Percentiles rank a stretch among this genome's conserved stretches.
These are phyloP conservation scores for Bacterosira constricta DNA, from an alignment of 108 stramenopile genomes.

Conservation along the genomic window DNA sequence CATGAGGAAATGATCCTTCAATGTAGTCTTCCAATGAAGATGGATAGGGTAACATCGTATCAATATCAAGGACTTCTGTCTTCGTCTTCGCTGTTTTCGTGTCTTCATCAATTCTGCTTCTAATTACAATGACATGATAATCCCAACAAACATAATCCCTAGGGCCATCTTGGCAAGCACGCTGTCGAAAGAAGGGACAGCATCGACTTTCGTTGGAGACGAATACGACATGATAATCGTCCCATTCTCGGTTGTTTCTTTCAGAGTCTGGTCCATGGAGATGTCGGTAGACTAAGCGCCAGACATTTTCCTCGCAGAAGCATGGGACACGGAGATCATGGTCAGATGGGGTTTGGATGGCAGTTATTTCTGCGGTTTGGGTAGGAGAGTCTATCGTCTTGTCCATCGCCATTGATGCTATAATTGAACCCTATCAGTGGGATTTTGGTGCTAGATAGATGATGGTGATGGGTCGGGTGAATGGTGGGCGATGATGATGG, in stretches of 20 bases:
- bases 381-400: not conserved
- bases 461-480: too few species aligned
- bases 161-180: slow-evolving; percentile 34
- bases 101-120: not conserved
- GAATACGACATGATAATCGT: slow-evolving; percentile 64
- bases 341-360: slow-evolving; percentile 59
- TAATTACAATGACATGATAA: slow-evolving; percentile 83
- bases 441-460: too few species aligned
- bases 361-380: slow-evolving; percentile 38
- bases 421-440: slow-evolving; percentile 38
- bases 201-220: slow-evolving; percentile 67
- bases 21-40: slow-evolving; percentile 66
- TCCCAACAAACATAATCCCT: slow-evolving; percentile 73
- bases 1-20: slow-evolving; percentile 54
- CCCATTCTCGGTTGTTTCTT: not conserved
- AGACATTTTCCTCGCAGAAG: slow-evolving; percentile 91
- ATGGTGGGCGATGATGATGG: too few species aligned
- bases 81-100: not conserved
- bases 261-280: not conserved
- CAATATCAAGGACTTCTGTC: slow-evolving; percentile 65
- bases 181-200: slow-evolving; percentile 79
- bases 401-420: slow-evolving; percentile 1
- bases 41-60: slow-evolving; percentile 74
- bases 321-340: slow-evolving; percentile 73
- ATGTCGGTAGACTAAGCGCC: slow-evolving; percentile 75